phyloP scores from a whole-genome alignment of 495 filamentous ascomycete genomes.

The Thozetella sp. region DNA sequence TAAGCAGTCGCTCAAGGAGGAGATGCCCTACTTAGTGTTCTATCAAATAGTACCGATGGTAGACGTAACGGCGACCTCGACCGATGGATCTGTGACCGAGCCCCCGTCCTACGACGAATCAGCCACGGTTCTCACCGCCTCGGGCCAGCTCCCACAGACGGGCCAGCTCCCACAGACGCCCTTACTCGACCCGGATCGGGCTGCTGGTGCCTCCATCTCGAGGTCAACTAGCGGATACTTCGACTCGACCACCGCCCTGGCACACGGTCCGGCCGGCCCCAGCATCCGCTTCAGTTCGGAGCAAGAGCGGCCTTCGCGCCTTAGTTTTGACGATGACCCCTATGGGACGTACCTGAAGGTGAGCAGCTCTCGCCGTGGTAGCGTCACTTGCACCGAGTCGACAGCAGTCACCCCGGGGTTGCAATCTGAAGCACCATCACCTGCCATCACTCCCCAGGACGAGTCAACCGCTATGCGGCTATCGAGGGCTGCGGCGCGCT shows the following conservation, averaged over 20 bases:
- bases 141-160: conserved; percentile 13
- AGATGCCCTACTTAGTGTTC: conserved; percentile 92
- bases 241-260: conserved; percentile 30
- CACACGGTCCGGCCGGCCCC: conserved; percentile 13
- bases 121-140: conserved; percentile 1
- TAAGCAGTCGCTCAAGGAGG: conserved; percentile 69
- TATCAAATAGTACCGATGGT: conserved; percentile 91
- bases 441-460: conserved; percentile 48
- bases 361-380: conserved; percentile 39
- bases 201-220: conserved; percentile 22
- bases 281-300: conserved; percentile 44
- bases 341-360: conserved; percentile 26
- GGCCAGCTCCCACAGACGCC: conserved; percentile 12
- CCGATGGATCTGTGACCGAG: conserved; percentile 48
- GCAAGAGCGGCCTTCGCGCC: conserved; percentile 27
- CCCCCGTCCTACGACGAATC: conserved; percentile 60
- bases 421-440: conserved; percentile 35
- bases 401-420: conserved; percentile 34
- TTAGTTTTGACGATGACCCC: conserved; percentile 36
- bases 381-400: conserved; percentile 49
- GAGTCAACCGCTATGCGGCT: conserved; percentile 49
- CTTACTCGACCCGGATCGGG: conserved; percentile 6
- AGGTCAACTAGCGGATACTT: conserved; percentile 42
- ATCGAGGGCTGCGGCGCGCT: conserved; percentile 62
- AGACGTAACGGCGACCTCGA: conserved; percentile 60